Percentiles rank a stretch among this genome's conserved stretches.
These are phyloP conservation scores for Crotalaria pallida DNA, from an alignment of 306 rosid species.

Conservation along the genomic window DNA sequence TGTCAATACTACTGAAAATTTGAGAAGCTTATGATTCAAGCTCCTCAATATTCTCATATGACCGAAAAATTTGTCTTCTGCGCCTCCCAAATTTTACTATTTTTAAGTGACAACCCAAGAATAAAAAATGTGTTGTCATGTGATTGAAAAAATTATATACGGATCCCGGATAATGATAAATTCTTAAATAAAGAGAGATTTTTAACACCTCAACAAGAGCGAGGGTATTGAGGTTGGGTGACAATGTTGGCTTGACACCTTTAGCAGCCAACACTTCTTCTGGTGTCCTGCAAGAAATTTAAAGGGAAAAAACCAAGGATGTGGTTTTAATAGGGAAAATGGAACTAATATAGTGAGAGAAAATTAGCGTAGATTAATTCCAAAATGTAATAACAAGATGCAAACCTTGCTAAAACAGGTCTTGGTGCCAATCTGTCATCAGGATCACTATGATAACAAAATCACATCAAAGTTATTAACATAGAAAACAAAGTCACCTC, in stretches of 20 bases:
- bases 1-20: not conserved
- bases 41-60: no score
- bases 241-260: conserved; percentile 96
- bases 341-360: not conserved
- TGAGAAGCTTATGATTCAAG: not conserved
- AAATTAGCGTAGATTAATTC: not conserved
- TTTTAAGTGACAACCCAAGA: no score
- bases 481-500: conserved; percentile 10
- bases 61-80: no score
- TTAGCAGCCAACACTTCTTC: conserved; percentile 93
- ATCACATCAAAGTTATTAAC: not conserved
- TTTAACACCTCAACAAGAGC: conserved; percentile 85
- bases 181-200: conserved; percentile 19
- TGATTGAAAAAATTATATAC: conserved; percentile 3
- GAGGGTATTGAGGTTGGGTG: conserved; percentile 90
- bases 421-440: conserved; percentile 83
- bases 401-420: conserved; percentile 90
- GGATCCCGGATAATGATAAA: not conserved
- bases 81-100: no score
- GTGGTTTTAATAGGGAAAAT: not conserved
- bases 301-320: not conserved
- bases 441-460: conserved; percentile 63
- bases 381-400: conserved; percentile 16
- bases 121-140: not conserved
- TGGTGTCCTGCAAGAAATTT: conserved; percentile 62